Evolutionary conservation across 2,329 filamentous ascomycete genomes (phyloP).

Genomic region (Hyphodiscus sp.): DNA sequence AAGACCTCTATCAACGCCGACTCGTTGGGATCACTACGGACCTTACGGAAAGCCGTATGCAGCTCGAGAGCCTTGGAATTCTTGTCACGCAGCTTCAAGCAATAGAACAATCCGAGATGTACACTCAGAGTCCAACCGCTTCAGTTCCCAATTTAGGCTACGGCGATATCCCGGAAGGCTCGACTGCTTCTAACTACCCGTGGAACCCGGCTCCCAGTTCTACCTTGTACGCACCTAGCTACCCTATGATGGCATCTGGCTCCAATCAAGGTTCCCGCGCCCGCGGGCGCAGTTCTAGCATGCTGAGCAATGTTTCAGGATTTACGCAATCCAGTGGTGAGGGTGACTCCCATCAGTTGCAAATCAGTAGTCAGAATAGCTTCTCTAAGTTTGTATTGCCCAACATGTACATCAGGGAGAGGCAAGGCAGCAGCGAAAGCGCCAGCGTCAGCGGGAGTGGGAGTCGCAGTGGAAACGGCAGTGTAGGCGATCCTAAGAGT

Average conservation of each 20-base stretch:
- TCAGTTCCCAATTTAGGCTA: conserved; percentile 4
- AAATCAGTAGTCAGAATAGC: not conserved
- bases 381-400: not conserved
- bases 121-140: not conserved
- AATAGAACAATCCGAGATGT: not conserved
- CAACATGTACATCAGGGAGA: conserved; percentile 4
- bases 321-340: conserved; percentile 57
- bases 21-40: conserved; percentile 9
- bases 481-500: conserved; percentile 46
- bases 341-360: conserved; percentile 26
- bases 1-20: conserved; percentile 17
- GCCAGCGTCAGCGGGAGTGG: conserved; percentile 28
- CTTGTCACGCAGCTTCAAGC: not conserved
- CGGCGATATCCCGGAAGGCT: conserved; percentile 3
- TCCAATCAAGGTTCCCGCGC: conserved; percentile 13
- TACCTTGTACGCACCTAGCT: not conserved
- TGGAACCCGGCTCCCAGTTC: conserved; percentile 5
- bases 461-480: conserved; percentile 37
- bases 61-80: not conserved
- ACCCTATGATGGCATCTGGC: conserved; percentile 2
- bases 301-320: conserved; percentile 61
- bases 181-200: conserved; percentile 7
- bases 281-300: conserved; percentile 56
- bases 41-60: not conserved
- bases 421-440: conserved; percentile 18